phyloP scores from a whole-genome alignment of 768 basidiomycete genomes.

The Epithele typhae region DNA sequence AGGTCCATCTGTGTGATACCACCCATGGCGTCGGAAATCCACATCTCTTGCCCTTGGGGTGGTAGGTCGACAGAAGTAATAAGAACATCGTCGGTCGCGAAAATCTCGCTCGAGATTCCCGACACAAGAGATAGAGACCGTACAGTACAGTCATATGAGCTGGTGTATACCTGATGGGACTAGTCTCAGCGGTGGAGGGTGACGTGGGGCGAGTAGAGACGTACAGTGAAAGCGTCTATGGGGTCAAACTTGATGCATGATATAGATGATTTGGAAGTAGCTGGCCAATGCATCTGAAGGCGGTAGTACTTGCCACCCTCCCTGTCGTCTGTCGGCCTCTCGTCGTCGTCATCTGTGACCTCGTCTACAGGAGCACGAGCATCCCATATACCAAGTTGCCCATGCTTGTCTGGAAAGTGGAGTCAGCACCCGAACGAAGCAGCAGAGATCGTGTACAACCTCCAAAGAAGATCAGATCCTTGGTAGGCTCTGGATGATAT shows the following conservation, averaged over 20 bases:
- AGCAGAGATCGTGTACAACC: too few relatives aligned
- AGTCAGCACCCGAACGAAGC: too few relatives aligned
- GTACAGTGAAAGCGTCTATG: constrained; percentile 66
- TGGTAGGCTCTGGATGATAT: constrained; percentile 76
- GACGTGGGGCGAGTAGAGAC: constrained; percentile 8
- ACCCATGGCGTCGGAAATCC: constrained; percentile 74
- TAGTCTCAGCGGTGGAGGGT: neutral
- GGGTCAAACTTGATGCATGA: constrained; percentile 78
- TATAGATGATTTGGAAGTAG: constrained; percentile 73
- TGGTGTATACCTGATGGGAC: constrained; percentile 61
- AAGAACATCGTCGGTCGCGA: constrained; percentile 53
- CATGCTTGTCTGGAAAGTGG: constrained; percentile 65
- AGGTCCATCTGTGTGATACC: constrained; percentile 75
- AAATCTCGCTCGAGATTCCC: constrained; percentile 67
- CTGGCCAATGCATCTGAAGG: constrained; percentile 81
- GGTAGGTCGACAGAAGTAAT: constrained; percentile 70
- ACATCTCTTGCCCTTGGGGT: constrained; percentile 71
- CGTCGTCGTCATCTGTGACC: constrained; percentile 58
- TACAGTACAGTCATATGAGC: constrained; percentile 77
- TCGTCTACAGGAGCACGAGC: constrained; percentile 68
- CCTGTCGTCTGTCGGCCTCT: constrained; percentile 29
- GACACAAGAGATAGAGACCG: constrained; percentile 70
- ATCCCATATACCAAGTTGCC: constrained; percentile 84
- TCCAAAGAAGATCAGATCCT: constrained; percentile 86
- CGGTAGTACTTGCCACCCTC: constrained; percentile 79